Evolutionary conservation across 2,329 filamentous ascomycete species (phyloP).

Genomic region (Colletotrichum plurivorum): DNA sequence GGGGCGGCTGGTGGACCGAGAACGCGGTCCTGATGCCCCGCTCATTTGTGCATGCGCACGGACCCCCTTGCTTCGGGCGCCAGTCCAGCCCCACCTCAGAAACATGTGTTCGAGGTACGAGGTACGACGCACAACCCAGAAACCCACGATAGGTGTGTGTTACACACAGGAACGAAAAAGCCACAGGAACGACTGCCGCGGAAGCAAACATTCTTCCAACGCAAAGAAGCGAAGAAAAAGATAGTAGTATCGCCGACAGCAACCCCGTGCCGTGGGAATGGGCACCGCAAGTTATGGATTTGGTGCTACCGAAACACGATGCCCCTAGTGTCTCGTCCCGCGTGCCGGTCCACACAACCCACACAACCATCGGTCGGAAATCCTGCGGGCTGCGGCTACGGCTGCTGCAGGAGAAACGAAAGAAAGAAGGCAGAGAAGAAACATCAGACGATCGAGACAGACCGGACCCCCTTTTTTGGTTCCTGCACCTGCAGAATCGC

Average conservation of each 20-base stretch:
- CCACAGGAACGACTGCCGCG: too few species aligned
- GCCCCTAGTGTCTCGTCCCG: slow-evolving; percentile 4
- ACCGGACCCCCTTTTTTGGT: slow-evolving; percentile 25
- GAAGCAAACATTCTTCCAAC: too few species aligned
- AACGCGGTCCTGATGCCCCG: neutral
- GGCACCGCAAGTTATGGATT: too few species aligned
- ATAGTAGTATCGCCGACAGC: too few species aligned
- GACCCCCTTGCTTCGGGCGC: slow-evolving; percentile 6
- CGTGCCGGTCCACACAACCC: slow-evolving; percentile 15
- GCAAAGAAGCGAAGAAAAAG: too few species aligned
- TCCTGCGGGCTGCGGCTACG: slow-evolving; percentile 23
- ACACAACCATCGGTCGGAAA: slow-evolving; percentile 16
- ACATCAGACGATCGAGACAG: slow-evolving; percentile 39
- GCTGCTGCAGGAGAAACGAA: slow-evolving; percentile 16
- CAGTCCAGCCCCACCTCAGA: neutral
- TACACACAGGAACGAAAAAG: too few species aligned
- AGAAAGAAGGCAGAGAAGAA: neutral
- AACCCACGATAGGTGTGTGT: too few species aligned
- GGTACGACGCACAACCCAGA: too few species aligned
- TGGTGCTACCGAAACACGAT: too few species aligned
- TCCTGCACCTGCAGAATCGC: slow-evolving; percentile 25
- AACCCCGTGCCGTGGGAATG: too few species aligned
- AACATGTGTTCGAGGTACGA: neutral
- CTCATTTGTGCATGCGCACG: slow-evolving; percentile 1
- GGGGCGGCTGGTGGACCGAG: neutral